phyloP scores from a whole-genome alignment of 495 filamentous ascomycete genomes.

The Talaromyces nanjingensis region DNA sequence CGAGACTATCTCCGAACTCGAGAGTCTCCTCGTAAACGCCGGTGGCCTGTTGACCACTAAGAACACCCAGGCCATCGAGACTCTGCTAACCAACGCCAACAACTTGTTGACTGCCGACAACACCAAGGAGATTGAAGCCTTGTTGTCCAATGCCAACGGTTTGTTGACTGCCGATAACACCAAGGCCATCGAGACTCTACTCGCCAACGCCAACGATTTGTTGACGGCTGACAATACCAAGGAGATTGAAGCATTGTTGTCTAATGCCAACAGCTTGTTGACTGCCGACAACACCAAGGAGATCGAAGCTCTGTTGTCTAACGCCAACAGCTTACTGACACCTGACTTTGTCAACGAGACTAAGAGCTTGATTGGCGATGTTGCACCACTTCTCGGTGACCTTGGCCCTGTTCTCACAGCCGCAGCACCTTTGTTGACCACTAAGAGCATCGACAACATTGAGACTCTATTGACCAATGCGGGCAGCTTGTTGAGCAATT shows the following conservation, averaged over 20 bases:
- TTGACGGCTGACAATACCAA: slow-evolving; percentile 28
- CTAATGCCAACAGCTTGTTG: slow-evolving; percentile 26
- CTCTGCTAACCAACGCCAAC: slow-evolving; percentile 15
- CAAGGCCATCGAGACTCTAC: slow-evolving; percentile 23
- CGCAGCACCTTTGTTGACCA: slow-evolving; percentile 31
- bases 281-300: slow-evolving; percentile 30
- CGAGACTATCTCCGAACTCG: slow-evolving; percentile 28
- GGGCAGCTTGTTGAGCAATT: slow-evolving; percentile 29
- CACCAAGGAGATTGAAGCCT: slow-evolving; percentile 21
- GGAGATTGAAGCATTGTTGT: slow-evolving; percentile 34
- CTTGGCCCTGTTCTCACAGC: slow-evolving; percentile 34
- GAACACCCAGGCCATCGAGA: slow-evolving; percentile 17
- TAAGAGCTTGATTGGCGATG: slow-evolving; percentile 26
- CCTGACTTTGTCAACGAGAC: slow-evolving; percentile 36
- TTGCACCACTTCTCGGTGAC: slow-evolving; percentile 35
- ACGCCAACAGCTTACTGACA: slow-evolving; percentile 33
- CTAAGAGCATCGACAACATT: slow-evolving; percentile 28
- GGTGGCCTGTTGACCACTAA: slow-evolving; percentile 33
- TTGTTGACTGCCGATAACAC: slow-evolving; percentile 24
- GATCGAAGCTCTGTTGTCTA: slow-evolving; percentile 32
- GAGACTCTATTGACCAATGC: slow-evolving; percentile 30
- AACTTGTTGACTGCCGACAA: slow-evolving; percentile 20
- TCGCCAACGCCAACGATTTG: slow-evolving; percentile 30
- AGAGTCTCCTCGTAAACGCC: slow-evolving; percentile 32
- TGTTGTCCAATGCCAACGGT: slow-evolving; percentile 29